Evolutionary conservation across 192 early-diverging fungal species (phyloP).

Genomic region (Rhizophagus sp.): DNA sequence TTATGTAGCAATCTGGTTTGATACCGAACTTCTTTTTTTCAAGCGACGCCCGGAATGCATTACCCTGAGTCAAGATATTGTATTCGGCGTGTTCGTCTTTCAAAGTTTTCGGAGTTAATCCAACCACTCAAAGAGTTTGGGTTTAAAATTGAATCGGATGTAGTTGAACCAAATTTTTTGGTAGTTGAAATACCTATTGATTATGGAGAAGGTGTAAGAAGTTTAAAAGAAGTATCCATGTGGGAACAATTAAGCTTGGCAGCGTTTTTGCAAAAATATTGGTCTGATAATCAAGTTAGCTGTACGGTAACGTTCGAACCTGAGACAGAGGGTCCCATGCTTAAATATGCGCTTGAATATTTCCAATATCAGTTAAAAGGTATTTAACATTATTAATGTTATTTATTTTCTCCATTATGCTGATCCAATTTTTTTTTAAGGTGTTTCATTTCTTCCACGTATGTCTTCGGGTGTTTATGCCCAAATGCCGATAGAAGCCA

Average conservation of each 20-base stretch:
- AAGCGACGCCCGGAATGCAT: slow-evolving; percentile 53
- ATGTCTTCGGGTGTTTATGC: slow-evolving; percentile 39
- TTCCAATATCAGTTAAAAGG: slow-evolving; percentile 54
- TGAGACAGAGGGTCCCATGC: slow-evolving; percentile 29
- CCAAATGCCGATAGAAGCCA: slow-evolving; percentile 54
- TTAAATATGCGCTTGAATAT: slow-evolving; percentile 43
- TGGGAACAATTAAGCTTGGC: slow-evolving; percentile 54
- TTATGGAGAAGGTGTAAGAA: slow-evolving; percentile 45
- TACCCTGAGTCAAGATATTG: slow-evolving; percentile 53
- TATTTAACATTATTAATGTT: neutral
- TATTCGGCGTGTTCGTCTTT: slow-evolving; percentile 47
- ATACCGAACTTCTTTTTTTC: neutral
- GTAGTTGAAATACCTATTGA: slow-evolving; percentile 52
- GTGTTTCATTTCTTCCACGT: slow-evolving; percentile 47
- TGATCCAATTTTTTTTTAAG: neutral
- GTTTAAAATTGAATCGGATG: slow-evolving; percentile 43
- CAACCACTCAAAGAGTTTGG: slow-evolving; percentile 29
- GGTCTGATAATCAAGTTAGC: slow-evolving; percentile 54
- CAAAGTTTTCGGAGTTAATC: slow-evolving; percentile 37
- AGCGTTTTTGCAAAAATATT: slow-evolving; percentile 46
- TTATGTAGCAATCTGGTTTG: neutral
- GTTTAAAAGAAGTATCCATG: slow-evolving; percentile 42
- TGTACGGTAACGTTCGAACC: slow-evolving; percentile 54
- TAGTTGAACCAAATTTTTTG: slow-evolving; percentile 37
- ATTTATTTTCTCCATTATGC: neutral